Conservation (phyloP, 768 basidiomycete genomes). For the Kwoniella bestiolae region DNA sequence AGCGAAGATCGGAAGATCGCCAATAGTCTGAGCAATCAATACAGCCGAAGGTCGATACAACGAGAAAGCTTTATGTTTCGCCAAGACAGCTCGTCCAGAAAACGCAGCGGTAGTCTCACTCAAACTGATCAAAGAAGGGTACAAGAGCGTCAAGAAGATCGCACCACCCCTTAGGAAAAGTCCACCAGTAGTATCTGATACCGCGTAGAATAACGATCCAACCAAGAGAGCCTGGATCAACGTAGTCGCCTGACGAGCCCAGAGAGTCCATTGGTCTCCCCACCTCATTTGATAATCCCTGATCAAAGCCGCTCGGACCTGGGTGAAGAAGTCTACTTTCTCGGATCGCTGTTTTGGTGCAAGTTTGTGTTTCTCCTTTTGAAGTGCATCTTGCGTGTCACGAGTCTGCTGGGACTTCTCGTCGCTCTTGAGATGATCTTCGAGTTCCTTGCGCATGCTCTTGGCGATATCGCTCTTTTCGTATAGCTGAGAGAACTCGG, state of each 20-base stretch:
- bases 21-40: slow-evolving; percentile 59
- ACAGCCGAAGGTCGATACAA: slow-evolving; percentile 57
- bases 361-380: slow-evolving; percentile 38
- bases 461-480: slow-evolving; percentile 34
- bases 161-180: slow-evolving; percentile 79
- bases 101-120: slow-evolving; percentile 53
- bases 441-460: slow-evolving; percentile 45
- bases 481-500: slow-evolving; percentile 44
- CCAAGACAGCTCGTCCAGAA: slow-evolving; percentile 51
- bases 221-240: slow-evolving; percentile 62
- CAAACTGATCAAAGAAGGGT: slow-evolving; percentile 39
- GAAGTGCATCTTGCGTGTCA: slow-evolving; percentile 27
- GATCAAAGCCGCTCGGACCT: slow-evolving; percentile 43
- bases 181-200: slow-evolving; percentile 64
- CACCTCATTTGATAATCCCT: slow-evolving; percentile 49
- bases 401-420: slow-evolving; percentile 26
- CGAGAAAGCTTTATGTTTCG: slow-evolving; percentile 53
- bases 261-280: slow-evolving; percentile 51
- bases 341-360: slow-evolving; percentile 40
- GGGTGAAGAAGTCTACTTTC: slow-evolving; percentile 37
- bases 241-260: slow-evolving; percentile 50
- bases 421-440: slow-evolving; percentile 32
- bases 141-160: slow-evolving; percentile 70
- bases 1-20: slow-evolving; percentile 59
- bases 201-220: slow-evolving; percentile 69